Percentiles rank a stretch among this genome's conserved stretches.
These are phyloP conservation scores for Irpex lacteus DNA, from an alignment of 1,284 basidiomycete genomes.

Conservation along the genomic window DNA sequence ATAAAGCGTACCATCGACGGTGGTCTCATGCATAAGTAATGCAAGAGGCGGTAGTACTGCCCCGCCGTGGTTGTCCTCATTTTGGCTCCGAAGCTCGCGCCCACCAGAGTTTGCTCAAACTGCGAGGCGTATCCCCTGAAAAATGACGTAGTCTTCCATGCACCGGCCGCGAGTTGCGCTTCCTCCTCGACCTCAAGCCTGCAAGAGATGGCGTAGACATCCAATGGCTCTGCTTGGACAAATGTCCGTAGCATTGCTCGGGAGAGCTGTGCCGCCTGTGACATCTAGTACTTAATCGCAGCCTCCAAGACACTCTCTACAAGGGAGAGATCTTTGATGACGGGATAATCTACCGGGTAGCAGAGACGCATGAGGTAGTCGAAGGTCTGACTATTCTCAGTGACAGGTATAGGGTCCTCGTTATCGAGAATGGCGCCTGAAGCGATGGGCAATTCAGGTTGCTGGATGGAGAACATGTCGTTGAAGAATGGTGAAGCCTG, in stretches of 20 bases:
- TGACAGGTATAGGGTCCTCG: conserved; percentile 1
- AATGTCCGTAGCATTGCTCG: conserved; percentile 13
- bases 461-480: conserved; percentile 17
- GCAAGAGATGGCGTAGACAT: conserved; percentile 32
- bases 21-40: conserved; percentile 4
- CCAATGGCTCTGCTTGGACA: conserved; percentile 27
- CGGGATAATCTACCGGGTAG: conserved; percentile 21
- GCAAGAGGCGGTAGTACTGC: conserved; percentile 10
- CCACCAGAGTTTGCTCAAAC: conserved; percentile 9
- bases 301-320: conserved; percentile 16
- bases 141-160: background rate
- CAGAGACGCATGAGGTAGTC: conserved; percentile 24
- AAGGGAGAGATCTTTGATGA: background rate
- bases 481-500: conserved; percentile 25
- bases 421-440: no score
- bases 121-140: background rate
- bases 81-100: conserved; percentile 10
- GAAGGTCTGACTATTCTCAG: conserved; percentile 17
- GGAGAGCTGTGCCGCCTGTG: conserved; percentile 2
- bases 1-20: background rate
- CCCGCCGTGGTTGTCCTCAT: conserved; percentile 12
- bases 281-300: conserved; percentile 23
- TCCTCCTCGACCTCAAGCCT: conserved; percentile 22
- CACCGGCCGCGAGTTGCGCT: conserved; percentile 8
- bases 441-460: background rate